phyloP scores from a whole-genome alignment of 352 stramenopile species.

The Globisporangium nodosum region DNA sequence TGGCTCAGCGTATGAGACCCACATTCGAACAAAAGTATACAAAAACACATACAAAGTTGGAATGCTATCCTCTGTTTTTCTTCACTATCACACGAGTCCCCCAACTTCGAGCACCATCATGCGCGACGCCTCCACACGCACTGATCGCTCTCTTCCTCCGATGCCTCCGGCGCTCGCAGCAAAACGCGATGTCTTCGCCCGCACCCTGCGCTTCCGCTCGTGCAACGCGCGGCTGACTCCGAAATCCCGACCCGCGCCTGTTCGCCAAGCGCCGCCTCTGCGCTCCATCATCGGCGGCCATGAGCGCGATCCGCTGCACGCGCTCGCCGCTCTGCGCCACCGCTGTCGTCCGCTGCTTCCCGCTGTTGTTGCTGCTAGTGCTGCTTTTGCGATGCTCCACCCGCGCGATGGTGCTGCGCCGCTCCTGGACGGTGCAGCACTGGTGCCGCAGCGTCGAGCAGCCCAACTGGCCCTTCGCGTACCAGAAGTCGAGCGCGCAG shows the following conservation, averaged over 20 bases:
- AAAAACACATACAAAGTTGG: too few species aligned
- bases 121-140: too few species aligned
- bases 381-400: not conserved
- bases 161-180: too few species aligned
- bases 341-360: not conserved
- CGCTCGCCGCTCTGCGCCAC: too few species aligned
- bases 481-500: constrained; percentile 78
- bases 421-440: constrained; percentile 77
- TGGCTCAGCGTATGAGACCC: not conserved
- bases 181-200: too few species aligned
- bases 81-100: not conserved
- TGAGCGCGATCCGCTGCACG: not conserved
- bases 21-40: too few species aligned
- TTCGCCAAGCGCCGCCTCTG: not conserved
- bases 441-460: constrained; percentile 84
- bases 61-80: not conserved
- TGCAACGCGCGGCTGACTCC: not conserved
- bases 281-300: not conserved
- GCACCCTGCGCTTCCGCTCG: too few species aligned
- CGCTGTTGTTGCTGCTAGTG: not conserved
- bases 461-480: constrained; percentile 92
- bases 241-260: not conserved
- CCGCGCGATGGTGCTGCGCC: constrained; percentile 64
- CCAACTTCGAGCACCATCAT: too few species aligned
- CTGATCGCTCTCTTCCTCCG: too few species aligned